These are phyloP conservation scores for Fusarium sp. DNA, from an alignment of 2,329 filamentous ascomycete genomes.

Conservation along the genomic window DNA sequence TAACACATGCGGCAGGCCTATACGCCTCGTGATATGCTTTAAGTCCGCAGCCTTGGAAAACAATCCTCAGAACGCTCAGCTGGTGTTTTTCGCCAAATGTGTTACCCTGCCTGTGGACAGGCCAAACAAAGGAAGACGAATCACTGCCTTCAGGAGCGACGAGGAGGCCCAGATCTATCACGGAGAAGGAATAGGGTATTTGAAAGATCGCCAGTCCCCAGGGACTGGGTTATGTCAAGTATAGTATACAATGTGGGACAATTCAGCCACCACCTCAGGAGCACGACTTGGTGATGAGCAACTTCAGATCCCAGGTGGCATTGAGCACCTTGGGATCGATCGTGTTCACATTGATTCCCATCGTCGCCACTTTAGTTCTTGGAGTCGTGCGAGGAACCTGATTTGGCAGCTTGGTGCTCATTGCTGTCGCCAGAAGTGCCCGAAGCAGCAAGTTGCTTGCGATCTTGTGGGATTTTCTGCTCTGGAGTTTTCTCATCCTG, in stretches of 20 bases:
- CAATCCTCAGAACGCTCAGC: background rate
- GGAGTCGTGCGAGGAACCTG: background rate
- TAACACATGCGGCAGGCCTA: background rate
- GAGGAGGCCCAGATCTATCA: background rate
- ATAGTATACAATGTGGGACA: background rate
- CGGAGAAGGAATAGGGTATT: background rate
- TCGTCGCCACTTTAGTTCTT: background rate
- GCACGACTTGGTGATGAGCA: background rate
- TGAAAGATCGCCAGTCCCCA: background rate
- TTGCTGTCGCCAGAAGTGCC: background rate
- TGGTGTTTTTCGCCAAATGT: background rate
- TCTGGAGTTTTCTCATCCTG: background rate
- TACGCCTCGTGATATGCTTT: background rate
- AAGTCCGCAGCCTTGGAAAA: background rate
- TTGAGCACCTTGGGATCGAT: conserved; percentile 1
- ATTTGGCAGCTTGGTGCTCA: background rate
- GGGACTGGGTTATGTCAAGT: background rate
- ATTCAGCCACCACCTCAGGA: background rate
- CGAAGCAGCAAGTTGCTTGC: background rate
- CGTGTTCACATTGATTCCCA: background rate
- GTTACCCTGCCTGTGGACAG: background rate
- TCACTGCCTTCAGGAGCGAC: background rate
- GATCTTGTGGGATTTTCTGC: background rate
- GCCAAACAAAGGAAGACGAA: background rate
- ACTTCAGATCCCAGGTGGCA: background rate